Evolutionary conservation across 371 early-diverging fungal genomes (phyloP), one percentile per base, ranked within the genome.

Genomic region (Actinomortierella ambigua): DNA sequence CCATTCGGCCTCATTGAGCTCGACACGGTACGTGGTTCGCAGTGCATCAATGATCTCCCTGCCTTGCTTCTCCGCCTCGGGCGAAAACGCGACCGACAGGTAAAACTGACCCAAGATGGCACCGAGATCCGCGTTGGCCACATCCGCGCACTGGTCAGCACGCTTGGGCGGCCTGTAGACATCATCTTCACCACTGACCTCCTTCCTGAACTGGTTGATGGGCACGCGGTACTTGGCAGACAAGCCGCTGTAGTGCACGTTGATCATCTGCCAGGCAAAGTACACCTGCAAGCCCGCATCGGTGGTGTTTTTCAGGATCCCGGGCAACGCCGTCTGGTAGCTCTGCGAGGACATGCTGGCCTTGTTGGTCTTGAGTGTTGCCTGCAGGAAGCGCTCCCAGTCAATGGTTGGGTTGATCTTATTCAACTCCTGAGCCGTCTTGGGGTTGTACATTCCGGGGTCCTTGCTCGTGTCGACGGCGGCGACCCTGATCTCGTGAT

Each of bases 71-170:
- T 78, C 67, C 18, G 79, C 68, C 22, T 68, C 49, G 42, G 71
- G 79, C 46, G 57, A 58, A 47, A 84, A 85, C 3, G 73, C 50
- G 39, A 61, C 59, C 61, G 83, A 55, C 14, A 82, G 75, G 75
- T 76, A 88, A 53, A 81, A 87, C 24, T 86, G 80, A 0, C 87
- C 88, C 0, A 81, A 63, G n/a, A 85, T 60, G n/a, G 79, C 78
- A 1, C 88, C 88, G 55, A 89, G 66, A 0, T 68, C 53, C 1
- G 49, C 29, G 22, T 84, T 80, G 8, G 80, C 70, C 9, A 60
- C 29, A 0, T 50, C 53, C n/a, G 83, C 61, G 63, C 90, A 89
- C 2, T 56, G 55, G 20, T 82, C 73, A 52, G 65, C 69, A 2
- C 88, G 81, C 11, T 76, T 68, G 14, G 79, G 78, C 0, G 69